These are phyloP conservation scores for Aspergillus aculeatus DNA, from an alignment of 2,329 filamentous ascomycete genomes.

Conservation along the genomic window DNA sequence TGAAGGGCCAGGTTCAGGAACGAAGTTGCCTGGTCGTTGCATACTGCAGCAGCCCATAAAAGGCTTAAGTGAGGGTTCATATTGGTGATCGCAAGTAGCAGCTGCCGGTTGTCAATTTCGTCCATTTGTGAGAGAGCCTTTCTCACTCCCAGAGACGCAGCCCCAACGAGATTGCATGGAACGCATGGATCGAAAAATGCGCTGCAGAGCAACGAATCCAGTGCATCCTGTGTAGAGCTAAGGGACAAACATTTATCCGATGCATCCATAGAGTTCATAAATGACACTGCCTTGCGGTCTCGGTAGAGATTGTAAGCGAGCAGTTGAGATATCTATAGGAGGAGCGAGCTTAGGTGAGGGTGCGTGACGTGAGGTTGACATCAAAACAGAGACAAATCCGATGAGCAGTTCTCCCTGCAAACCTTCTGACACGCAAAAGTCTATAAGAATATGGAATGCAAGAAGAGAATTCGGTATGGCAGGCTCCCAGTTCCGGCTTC, in stretches of 20 bases:
- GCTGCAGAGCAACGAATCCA: constrained; percentile 26
- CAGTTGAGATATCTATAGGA: too few relatives aligned
- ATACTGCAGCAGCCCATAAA: constrained; percentile 1
- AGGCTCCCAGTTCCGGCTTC: not conserved
- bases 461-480: not conserved
- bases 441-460: constrained; percentile 7
- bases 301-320: too few relatives aligned
- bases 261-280: too few relatives aligned
- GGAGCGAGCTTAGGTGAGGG: not conserved
- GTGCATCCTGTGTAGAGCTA: constrained; percentile 19
- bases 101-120: not conserved
- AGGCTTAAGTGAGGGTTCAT: not conserved
- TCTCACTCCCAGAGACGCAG: constrained; percentile 17
- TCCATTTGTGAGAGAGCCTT: constrained; percentile 9
- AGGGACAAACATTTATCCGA: constrained; percentile 13
- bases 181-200: constrained; percentile 24
- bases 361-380: not conserved
- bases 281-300: too few relatives aligned
- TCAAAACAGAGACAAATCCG: constrained; percentile 4
- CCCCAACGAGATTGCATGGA: constrained; percentile 24
- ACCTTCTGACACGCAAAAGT: not conserved
- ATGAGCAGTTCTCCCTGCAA: constrained; percentile 1
- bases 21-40: not conserved
- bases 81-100: constrained; percentile 1
- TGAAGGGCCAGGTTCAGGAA: not conserved